Base-by-base conservation (phyloP, 306 rosid genomes). In the Casuarina equisetifolia region DNA sequence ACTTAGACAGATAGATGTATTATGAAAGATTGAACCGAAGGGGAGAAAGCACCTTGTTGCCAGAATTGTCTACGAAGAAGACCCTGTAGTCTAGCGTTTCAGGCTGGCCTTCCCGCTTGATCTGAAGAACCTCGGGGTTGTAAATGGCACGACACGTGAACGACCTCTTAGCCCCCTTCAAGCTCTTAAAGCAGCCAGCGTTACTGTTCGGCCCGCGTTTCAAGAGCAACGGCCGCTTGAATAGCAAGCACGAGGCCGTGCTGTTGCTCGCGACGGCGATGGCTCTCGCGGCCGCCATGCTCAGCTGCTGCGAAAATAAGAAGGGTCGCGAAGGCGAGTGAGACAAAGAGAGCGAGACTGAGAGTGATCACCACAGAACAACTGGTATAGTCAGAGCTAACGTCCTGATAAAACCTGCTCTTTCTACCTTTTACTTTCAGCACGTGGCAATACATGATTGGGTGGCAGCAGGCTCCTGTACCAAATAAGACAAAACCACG, bases 271-370 rank as follows among this genome's bases (percentile, higher is more conserved):
- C 85, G 59, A 84, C 82, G 75, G 88, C 52, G 19, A 91, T 80
- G 59, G 92, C 96, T 86, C 93, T 90, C 51, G 90, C 91, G 79
- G 96, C 85, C 79, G 97, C 98, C 98, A 93, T 93, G 66, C 75
- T 7, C 20, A 59, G 42, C n/a, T 59, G 3, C 42, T 25, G 86
- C 64, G 32, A 25, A 25, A 25, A 25, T 61, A 52, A 6, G 16
- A 0, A 9, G 19, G 6, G 13, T 38, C 4, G 42, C 6, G 42
- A 72, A 13, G 8, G 51, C 3, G 55, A 53, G 78, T 53, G 64
- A 78, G 76, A 63, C 38, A 43, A 17, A 73, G 19, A 11, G 77
- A 74, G 72, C 45, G 74, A 73, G 68, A 61, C 36, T 46, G 55
- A 32, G 9, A 25, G 66, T 67, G 70, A 52, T 20, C 70, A 69